Conservation (phyloP, 2,329 filamentous ascomycete species). For the Tricladium varicosporioides region DNA sequence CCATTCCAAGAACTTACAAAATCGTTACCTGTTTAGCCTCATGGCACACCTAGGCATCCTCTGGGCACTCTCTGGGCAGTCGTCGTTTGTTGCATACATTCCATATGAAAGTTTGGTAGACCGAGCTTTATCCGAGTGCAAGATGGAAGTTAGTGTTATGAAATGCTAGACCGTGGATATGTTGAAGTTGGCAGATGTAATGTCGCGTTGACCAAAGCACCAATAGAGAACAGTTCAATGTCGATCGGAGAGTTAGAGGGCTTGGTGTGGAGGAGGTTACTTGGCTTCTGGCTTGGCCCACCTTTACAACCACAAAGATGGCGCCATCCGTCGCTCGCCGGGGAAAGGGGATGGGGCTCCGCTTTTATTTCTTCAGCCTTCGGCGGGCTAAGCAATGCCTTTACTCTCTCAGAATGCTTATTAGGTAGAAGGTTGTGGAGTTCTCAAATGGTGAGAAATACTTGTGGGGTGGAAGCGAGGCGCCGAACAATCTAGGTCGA, state of each 20-base stretch:
- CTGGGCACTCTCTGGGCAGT: not conserved
- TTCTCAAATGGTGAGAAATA: too few relatives aligned
- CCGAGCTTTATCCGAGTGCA: not conserved
- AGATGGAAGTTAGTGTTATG: not conserved
- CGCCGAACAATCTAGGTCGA: too few relatives aligned
- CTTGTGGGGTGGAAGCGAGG: too few relatives aligned
- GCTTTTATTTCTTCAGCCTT: too few relatives aligned
- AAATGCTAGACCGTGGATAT: not conserved
- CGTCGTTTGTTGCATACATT: not conserved
- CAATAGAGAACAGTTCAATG: not conserved
- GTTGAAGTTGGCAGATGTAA: slow-evolving; percentile 3
- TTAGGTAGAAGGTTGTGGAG: too few relatives aligned
- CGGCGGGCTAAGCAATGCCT: too few relatives aligned
- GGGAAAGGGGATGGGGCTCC: slow-evolving; percentile 25
- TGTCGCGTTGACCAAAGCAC: not conserved
- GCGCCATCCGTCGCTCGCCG: slow-evolving; percentile 8
- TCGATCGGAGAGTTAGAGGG: not conserved
- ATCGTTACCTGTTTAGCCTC: not conserved
- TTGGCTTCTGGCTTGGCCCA: not conserved
- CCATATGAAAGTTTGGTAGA: not conserved
- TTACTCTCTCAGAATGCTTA: too few relatives aligned
- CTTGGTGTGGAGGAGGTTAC: too few relatives aligned
- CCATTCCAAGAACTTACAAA: not conserved
- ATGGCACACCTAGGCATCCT: not conserved
- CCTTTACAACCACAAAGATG: not conserved